Percentiles rank a stretch among this genome's conserved stretches.
Conservation (phyloP, 345 rosid genomes). For the Moringa oleifera region DNA sequence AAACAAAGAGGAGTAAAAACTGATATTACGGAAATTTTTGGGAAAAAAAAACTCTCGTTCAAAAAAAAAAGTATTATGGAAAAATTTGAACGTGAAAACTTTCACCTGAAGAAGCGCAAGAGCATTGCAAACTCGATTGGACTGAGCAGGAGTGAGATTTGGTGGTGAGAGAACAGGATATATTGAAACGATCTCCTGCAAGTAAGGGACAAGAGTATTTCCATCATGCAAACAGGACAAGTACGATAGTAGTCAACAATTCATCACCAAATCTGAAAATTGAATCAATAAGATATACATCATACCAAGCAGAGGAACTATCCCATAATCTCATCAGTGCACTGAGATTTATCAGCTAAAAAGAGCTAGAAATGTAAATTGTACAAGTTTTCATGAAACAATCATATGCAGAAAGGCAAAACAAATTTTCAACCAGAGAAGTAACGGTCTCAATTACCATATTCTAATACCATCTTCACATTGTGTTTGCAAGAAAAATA, state of each 20-base stretch:
- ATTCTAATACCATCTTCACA: background rate
- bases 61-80: background rate
- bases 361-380: background rate
- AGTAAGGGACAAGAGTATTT: constrained; percentile 7
- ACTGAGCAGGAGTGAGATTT: constrained; percentile 78
- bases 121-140: constrained; percentile 96
- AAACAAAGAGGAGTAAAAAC: constrained; percentile 6
- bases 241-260: background rate
- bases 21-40: no score
- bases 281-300: background rate
- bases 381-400: background rate
- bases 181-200: constrained; percentile 94
- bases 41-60: no score
- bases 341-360: background rate
- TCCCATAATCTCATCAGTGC: background rate
- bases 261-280: background rate
- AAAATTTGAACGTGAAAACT: background rate
- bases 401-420: background rate
- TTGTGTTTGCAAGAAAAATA: background rate
- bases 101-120: constrained; percentile 97
- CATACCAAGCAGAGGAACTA: background rate
- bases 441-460: background rate
- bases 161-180: constrained; percentile 96
- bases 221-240: background rate
- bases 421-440: no score